A percentile compares a stretch with the other conserved stretches of the same genome.
These are phyloP conservation scores for Melanogaster broomeanus DNA, from an alignment of 768 basidiomycete species.

Conservation along the genomic window DNA sequence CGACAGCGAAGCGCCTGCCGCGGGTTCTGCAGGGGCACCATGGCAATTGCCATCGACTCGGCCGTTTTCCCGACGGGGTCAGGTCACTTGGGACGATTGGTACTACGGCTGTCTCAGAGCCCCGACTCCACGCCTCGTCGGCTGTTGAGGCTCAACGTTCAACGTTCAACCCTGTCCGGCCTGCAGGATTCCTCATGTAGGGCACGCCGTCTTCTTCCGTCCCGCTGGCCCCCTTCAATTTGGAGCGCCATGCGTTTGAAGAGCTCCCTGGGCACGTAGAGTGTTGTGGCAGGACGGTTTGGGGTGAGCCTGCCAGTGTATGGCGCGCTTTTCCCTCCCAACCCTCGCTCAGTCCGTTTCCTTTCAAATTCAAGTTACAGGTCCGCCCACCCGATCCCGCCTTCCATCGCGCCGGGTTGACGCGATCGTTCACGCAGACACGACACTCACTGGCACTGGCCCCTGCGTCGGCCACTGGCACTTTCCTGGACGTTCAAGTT, in stretches of 20 bases:
- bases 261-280: slow-evolving; percentile 80
- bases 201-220: slow-evolving; percentile 44
- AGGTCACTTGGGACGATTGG: too few relatives aligned
- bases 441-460: slow-evolving; percentile 88
- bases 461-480: slow-evolving; percentile 95
- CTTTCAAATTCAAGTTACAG: slow-evolving; percentile 65
- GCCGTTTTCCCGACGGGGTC: too few relatives aligned
- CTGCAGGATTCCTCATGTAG: slow-evolving; percentile 57
- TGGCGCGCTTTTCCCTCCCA: not conserved
- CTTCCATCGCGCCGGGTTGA: slow-evolving; percentile 2
- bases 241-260: slow-evolving; percentile 26
- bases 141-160: too few relatives aligned
- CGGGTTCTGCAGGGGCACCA: too few relatives aligned
- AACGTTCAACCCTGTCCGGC: slow-evolving; percentile 10
- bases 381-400: slow-evolving; percentile 37
- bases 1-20: too few relatives aligned
- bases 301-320: slow-evolving; percentile 57
- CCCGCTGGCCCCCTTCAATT: not conserved
- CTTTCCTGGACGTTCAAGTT: slow-evolving; percentile 96
- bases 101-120: too few relatives aligned
- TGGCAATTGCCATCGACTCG: too few relatives aligned
- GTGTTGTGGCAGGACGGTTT: slow-evolving; percentile 87
- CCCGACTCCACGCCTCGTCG: not conserved
- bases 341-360: not conserved
- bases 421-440: slow-evolving; percentile 64